A percentile compares a stretch with the other conserved stretches of the same genome.
These are phyloP conservation scores for Fusarium udum DNA, from an alignment of 2,329 filamentous ascomycete genomes.

Conservation along the genomic window DNA sequence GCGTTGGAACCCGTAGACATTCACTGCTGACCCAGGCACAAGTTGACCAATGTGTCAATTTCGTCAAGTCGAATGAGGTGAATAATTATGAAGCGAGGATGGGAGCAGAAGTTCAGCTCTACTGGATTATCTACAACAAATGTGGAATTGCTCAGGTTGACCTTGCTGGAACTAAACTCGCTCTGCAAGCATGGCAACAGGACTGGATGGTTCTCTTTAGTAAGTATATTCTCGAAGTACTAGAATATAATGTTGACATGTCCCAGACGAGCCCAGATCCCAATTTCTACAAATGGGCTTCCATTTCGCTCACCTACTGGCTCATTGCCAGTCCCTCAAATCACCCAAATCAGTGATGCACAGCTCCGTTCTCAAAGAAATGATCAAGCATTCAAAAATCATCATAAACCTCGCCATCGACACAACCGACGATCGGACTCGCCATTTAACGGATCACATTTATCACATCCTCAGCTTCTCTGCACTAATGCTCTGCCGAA, in stretches of 20 bases:
- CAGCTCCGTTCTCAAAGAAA: conserved; percentile 29
- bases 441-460: conserved; percentile 45
- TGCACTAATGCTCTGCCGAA: conserved; percentile 37
- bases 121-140: conserved; percentile 43
- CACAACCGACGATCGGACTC: conserved; percentile 42
- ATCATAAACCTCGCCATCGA: conserved; percentile 46
- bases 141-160: conserved; percentile 18
- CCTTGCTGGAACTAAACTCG: conserved; percentile 7
- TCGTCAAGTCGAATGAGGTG: conserved; percentile 13
- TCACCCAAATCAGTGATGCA: conserved; percentile 21
- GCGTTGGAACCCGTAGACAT: conserved; percentile 40
- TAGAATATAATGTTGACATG: neutral
- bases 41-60: conserved; percentile 30
- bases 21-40: conserved; percentile 33
- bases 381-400: conserved; percentile 32
- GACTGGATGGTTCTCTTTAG: conserved; percentile 38
- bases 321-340: conserved; percentile 38
- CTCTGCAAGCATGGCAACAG: conserved; percentile 35
- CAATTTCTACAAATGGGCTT: conserved; percentile 46
- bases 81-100: conserved; percentile 43
- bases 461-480: conserved; percentile 45
- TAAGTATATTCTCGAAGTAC: neutral
- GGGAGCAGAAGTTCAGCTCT: conserved; percentile 43
- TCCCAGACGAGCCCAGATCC: conserved; percentile 40
- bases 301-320: conserved; percentile 42